A percentile compares a stretch with the other conserved stretches of the same genome.
Evolutionary conservation across 208 protist genomes (phyloP).

Genomic region (Balamuthia mandrillaris): DNA sequence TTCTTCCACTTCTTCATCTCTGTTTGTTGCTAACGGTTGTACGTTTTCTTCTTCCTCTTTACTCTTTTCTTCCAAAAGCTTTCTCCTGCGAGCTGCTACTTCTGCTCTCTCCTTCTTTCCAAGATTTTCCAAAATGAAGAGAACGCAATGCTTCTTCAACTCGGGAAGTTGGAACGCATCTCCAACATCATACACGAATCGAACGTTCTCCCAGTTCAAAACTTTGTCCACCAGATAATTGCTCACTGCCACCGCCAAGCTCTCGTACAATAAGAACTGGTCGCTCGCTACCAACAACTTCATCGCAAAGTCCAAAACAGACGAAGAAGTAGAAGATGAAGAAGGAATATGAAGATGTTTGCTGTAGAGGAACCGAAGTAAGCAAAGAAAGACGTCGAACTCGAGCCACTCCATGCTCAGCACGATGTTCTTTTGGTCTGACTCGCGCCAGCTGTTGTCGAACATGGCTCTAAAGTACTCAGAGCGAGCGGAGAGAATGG

Average conservation of each 20-base stretch:
- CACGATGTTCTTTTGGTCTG: neutral
- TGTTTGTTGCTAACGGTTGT: no score
- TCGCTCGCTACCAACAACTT: constrained; percentile 8
- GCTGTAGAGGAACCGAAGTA: constrained; percentile 15
- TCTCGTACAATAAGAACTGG: neutral
- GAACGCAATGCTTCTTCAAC: constrained; percentile 5
- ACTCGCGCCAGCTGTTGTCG: neutral
- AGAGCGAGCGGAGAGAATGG: neutral
- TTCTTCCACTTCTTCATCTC: no score
- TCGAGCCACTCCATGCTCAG: neutral
- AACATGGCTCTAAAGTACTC: constrained; percentile 31
- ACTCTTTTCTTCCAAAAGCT: no score
- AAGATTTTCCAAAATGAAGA: neutral
- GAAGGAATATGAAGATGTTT: neutral
- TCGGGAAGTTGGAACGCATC: neutral
- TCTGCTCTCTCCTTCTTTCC: neutral
- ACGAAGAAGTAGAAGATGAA: no score
- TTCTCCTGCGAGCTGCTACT: no score
- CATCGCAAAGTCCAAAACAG: no score
- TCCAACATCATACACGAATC: neutral
- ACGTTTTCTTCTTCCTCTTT: no score
- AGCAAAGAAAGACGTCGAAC: neutral
- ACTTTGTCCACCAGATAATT: neutral
- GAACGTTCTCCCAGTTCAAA: neutral
- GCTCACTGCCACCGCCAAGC: neutral